These are phyloP conservation scores for Pachysandra terminalis DNA, from an alignment of 164 flowering plant genomes.

Conservation along the genomic window DNA sequence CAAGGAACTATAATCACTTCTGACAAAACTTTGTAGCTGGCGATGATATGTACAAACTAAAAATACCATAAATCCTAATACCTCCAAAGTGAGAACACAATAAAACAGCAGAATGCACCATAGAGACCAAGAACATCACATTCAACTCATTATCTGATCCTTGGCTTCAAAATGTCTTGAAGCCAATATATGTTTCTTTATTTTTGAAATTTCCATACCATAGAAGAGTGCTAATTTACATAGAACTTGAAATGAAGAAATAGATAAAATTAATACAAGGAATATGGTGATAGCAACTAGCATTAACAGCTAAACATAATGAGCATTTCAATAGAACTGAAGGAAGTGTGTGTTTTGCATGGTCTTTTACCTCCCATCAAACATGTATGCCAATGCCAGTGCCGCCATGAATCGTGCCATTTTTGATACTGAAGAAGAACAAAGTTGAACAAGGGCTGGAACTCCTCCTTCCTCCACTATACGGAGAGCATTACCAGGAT, in stretches of 20 bases:
- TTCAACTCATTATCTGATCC: not conserved
- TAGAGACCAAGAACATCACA: not conserved
- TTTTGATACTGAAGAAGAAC: constrained; percentile 82
- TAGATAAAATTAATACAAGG: not conserved
- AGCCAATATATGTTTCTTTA: not conserved
- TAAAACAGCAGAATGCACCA: not conserved
- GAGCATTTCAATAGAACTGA: not conserved
- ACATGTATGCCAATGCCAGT: constrained; percentile 94
- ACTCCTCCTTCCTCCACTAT: constrained; percentile 98
- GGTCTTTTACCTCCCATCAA: constrained; percentile 79
- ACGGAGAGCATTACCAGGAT: constrained; percentile 91
- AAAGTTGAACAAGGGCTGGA: constrained; percentile 79
- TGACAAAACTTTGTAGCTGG: not conserved
- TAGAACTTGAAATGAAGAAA: not conserved
- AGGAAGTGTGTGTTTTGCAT: not conserved
- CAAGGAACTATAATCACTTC: not conserved
- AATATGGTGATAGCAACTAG: not conserved
- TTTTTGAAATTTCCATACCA: not conserved
- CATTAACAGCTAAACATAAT: too few relatives aligned
- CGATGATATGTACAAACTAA: too few relatives aligned
- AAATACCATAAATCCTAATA: not conserved
- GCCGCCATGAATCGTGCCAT: constrained; percentile 99
- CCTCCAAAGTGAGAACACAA: not conserved
- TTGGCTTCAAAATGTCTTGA: not conserved
- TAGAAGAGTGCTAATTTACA: not conserved